Evolutionary conservation across 768 basidiomycete species (phyloP).

Genomic region (Pholiota conissans): DNA sequence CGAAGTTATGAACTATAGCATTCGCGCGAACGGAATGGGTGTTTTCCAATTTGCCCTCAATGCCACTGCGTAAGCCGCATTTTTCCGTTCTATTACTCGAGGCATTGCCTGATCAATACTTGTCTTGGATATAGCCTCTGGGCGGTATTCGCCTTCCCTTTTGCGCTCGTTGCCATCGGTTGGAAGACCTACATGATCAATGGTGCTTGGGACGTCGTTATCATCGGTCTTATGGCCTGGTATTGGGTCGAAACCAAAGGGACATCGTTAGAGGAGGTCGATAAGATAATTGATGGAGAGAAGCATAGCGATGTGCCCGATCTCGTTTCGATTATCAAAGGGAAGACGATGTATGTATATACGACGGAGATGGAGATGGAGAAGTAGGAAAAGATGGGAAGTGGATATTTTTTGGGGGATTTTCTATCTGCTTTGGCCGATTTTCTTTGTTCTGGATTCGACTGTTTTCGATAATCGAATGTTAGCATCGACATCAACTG

Average conservation of each 20-base stretch:
- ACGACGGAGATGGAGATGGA: not conserved
- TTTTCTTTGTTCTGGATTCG: no score
- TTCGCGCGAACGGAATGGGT: constrained; percentile 18
- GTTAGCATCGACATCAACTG: no score
- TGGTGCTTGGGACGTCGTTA: constrained; percentile 16
- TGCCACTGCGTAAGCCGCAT: constrained; percentile 13
- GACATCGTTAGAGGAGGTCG: constrained; percentile 13
- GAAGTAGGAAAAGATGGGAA: not conserved
- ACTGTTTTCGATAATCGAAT: no score
- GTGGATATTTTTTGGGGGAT: not conserved
- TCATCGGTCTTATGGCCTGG: constrained; percentile 14
- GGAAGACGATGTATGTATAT: not conserved
- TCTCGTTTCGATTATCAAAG: constrained; percentile 1
- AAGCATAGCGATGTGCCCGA: constrained; percentile 11
- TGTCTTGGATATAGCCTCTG: constrained; percentile 1
- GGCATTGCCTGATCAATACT: not conserved
- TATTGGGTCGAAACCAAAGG: constrained; percentile 20
- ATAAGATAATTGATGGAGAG: constrained; percentile 14
- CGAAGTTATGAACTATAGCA: constrained; percentile 17
- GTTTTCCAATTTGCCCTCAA: constrained; percentile 17
- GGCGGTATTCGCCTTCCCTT: constrained; percentile 16
- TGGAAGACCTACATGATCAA: constrained; percentile 21
- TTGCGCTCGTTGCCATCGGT: constrained; percentile 14
- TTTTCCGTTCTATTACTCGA: not conserved
- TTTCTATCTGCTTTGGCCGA: no score